Evolutionary conservation across 345 rosid genomes (phyloP), one percentile per base, ranked within the genome.

Genomic region (Rhizophora apiculata): DNA sequence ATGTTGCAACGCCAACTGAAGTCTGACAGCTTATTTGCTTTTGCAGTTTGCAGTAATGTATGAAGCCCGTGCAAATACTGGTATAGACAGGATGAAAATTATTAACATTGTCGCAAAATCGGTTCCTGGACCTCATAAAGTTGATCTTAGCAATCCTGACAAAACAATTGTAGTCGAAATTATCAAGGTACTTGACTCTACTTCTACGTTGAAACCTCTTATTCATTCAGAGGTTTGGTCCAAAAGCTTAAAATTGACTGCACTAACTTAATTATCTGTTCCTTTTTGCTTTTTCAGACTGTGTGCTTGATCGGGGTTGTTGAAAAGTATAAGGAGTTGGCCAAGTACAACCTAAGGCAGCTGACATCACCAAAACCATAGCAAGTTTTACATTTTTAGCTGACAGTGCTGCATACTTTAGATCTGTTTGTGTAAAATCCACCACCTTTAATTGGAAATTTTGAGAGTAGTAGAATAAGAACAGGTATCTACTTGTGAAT

Each of bases 41-140:
- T 6, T 81, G 82, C 90, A 95, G 99, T 95, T 92, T 86, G 99
- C 99, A 26, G 98, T 95, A 59, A 62, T 84, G 74, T 95, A 95
- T 59, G 97, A 80, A 74, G 89, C 94, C 21, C 89, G 98, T 6
- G 98, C 99, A 73, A 95, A 90, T 74, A 88, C 89, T 3, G 99
- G 97, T 13, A 76, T 92, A 62, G 99, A 95, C 73, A 88, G 97
- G 82, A 89, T 86, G 92, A 90, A 87, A 70, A 88, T 92, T 69
- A 92, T 95, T 81, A 88, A 89, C 68, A 43, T 96, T 0, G 94
- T 92, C 9, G 98, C 99, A 11, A 90, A 92, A 79, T 85, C 96
- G 48, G 68, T 95, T 66, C 97, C 98, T 58, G 89, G 77, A 27
- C 98, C 99, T 54, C 98, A 92, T 64, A 95, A 87, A 80, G 99